Conservation (phyloP, 495 filamentous ascomycete genomes). For the Neurospora hispaniola region DNA sequence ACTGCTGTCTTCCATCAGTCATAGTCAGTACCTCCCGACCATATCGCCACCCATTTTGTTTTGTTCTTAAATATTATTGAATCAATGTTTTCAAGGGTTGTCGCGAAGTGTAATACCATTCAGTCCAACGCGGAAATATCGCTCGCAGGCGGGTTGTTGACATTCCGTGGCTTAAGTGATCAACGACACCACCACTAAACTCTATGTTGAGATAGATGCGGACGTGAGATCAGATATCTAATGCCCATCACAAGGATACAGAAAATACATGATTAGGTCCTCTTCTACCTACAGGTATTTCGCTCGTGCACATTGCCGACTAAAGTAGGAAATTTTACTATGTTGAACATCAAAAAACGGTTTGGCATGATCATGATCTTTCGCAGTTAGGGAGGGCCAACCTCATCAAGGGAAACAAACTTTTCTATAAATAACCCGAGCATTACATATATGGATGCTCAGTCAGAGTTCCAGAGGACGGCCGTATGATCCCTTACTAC, state of each 20-base stretch:
- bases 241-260: too few species aligned
- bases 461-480: neutral
- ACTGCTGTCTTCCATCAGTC: neutral
- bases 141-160: too few species aligned
- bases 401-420: neutral
- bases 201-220: too few species aligned
- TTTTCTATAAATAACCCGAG: neutral
- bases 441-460: too few species aligned
- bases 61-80: neutral
- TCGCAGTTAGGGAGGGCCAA: neutral
- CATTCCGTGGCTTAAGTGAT: too few species aligned
- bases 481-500: neutral
- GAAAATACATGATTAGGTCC: too few species aligned
- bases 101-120: neutral
- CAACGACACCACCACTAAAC: too few species aligned
- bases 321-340: too few species aligned
- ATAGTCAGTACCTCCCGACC: neutral
- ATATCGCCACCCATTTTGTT: neutral
- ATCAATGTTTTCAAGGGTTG: neutral
- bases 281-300: too few species aligned
- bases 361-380: neutral
- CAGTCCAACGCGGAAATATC: neutral
- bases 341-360: too few species aligned
- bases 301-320: too few species aligned
- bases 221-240: too few species aligned